Conservation (phyloP, 768 basidiomycete genomes). For the Rhizopogon roseolus region DNA sequence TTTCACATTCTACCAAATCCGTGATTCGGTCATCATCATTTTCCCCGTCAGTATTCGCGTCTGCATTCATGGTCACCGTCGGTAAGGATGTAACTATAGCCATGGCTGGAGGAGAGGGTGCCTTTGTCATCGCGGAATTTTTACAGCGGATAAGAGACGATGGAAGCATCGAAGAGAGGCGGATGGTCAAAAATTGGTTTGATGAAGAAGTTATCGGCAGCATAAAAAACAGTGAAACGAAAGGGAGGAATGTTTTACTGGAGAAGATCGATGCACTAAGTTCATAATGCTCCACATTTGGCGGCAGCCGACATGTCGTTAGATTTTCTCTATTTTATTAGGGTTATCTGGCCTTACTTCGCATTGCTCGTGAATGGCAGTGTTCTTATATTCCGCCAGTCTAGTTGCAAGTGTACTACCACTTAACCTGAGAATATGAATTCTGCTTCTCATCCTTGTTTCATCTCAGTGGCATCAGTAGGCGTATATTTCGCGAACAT, state of each 20-base stretch:
- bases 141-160: constrained; percentile 51
- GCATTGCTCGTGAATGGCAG: too few relatives aligned
- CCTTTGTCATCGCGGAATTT: constrained; percentile 73
- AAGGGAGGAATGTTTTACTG: constrained; percentile 68
- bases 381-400: too few relatives aligned
- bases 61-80: constrained; percentile 48
- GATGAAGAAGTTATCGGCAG: constrained; percentile 36
- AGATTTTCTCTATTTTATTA: neutral
- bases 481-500: too few relatives aligned
- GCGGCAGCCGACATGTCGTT: neutral
- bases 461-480: too few relatives aligned
- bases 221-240: constrained; percentile 52
- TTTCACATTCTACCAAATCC: constrained; percentile 52
- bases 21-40: constrained; percentile 52
- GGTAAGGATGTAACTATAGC: constrained; percentile 45
- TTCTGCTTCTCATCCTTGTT: too few relatives aligned
- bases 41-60: constrained; percentile 57
- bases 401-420: too few relatives aligned
- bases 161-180: constrained; percentile 35
- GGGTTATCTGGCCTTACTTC: too few relatives aligned
- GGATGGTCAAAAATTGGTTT: constrained; percentile 57
- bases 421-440: too few relatives aligned
- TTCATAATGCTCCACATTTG: constrained; percentile 1
- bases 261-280: constrained; percentile 43
- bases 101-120: constrained; percentile 60